These are phyloP conservation scores for Petunia secreta DNA, from an alignment of 257 asterid species.

Conservation along the genomic window DNA sequence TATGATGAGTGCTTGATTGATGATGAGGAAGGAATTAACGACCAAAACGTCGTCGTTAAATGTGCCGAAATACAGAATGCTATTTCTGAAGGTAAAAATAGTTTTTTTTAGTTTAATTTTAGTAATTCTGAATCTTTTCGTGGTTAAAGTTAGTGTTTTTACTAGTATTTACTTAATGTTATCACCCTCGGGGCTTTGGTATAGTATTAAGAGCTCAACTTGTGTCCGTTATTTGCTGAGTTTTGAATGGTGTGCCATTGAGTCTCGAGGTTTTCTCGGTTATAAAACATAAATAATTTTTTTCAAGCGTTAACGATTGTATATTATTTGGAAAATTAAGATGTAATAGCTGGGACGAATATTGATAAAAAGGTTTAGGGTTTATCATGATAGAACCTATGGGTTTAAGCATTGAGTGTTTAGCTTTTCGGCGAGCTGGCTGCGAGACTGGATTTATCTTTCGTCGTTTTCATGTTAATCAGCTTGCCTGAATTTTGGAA, in stretches of 20 bases:
- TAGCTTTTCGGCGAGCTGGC: conserved; percentile 33
- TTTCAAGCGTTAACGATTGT: background rate
- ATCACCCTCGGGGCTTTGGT: too few species aligned
- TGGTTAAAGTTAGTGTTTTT: conserved; percentile 7
- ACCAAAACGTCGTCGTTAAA: conserved; percentile 67
- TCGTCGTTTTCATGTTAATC: conserved; percentile 15
- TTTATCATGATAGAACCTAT: conserved; percentile 22
- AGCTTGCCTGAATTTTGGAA: conserved; percentile 31
- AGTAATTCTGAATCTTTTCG: conserved; percentile 17
- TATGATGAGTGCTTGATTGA: conserved; percentile 72
- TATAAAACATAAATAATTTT: background rate
- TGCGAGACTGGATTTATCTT: conserved; percentile 37
- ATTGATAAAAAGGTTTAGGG: conserved; percentile 32
- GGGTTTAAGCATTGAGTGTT: conserved; percentile 19
- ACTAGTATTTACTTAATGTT: background rate
- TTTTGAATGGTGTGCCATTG: too few species aligned
- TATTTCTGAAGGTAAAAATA: conserved; percentile 72
- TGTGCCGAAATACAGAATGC: conserved; percentile 91
- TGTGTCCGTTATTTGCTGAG: too few species aligned
- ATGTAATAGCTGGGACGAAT: background rate
- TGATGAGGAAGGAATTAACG: conserved; percentile 85
- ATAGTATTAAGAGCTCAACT: too few species aligned
- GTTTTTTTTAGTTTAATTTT: background rate
- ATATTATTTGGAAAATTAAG: background rate
- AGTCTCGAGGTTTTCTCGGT: too few species aligned